Evolutionary conservation across 1,284 basidiomycete genomes (phyloP).

Genomic region (Pseudomicrostroma phylloplanum): DNA sequence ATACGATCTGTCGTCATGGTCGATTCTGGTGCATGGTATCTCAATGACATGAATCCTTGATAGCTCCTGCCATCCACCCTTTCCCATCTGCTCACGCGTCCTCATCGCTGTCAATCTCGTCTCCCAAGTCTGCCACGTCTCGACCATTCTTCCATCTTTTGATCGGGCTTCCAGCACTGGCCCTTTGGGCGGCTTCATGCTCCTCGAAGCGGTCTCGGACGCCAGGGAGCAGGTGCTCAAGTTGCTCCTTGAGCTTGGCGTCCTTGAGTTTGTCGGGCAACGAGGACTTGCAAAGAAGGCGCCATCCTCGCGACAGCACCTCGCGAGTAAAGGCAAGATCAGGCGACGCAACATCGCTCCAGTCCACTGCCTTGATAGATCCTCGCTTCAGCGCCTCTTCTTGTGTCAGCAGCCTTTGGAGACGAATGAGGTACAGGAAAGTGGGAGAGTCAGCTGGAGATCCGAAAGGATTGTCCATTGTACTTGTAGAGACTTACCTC

Average conservation of each 20-base stretch:
- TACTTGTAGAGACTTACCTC: neutral
- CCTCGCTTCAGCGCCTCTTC: neutral
- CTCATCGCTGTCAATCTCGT: slow-evolving; percentile 4
- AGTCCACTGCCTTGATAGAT: neutral
- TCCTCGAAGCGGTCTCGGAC: neutral
- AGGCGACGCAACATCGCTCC: neutral
- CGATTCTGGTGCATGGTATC: too few species aligned
- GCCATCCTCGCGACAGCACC: neutral
- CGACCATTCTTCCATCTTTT: neutral
- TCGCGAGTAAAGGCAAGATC: neutral
- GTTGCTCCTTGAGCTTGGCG: neutral
- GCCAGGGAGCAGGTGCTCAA: neutral
- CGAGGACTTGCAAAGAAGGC: neutral
- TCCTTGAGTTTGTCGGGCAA: neutral
- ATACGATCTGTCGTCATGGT: too few species aligned
- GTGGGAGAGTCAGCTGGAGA: neutral
- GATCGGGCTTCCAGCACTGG: neutral
- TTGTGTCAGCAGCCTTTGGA: neutral
- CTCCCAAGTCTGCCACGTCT: neutral
- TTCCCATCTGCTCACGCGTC: neutral
- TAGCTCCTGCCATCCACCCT: neutral
- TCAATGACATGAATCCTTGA: too few species aligned
- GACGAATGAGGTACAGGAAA: neutral
- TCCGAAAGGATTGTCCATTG: neutral
- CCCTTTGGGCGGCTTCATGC: neutral